Evolutionary conservation across 2,329 filamentous ascomycete species (phyloP), one percentile per base, ranked within the genome.

Genomic region (Verticillium dahliae): DNA sequence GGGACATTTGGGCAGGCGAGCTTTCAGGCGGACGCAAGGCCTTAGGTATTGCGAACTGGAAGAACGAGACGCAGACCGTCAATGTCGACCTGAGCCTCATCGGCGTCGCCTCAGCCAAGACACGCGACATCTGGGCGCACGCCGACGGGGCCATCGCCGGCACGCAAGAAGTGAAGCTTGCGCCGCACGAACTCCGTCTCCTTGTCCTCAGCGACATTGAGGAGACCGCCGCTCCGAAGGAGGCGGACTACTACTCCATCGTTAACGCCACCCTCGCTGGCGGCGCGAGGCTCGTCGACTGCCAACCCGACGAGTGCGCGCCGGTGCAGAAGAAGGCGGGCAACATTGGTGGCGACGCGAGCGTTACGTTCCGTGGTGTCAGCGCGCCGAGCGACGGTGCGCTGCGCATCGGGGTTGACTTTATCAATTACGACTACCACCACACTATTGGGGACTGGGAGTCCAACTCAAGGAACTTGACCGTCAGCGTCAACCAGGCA

Each of bases 341-440:
- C 3, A 67, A 77, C 22, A 69, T 81, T 2, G 68, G 69, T 1
- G 61, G 67, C 0, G 71, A 65, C n/a, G 72, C 76, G 1, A 71
- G 62, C 3, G 72, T 75, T n/a, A 71, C 68, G 0, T 77, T 83
- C 57, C 62, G 69, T 3, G 68, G 68, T 1, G 72, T 77, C 10
- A 64, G 45, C 4, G 67, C 69, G 1, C 64, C 70, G 1, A 72
- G 68, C 0, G 68, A 63, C 4, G 74, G 76, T 1, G 66, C 66
- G 3, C 75, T 78, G 62, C 74, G 79, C 37, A 62, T 83, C 0
- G 78, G 77, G 0, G 68, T 83, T 13, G 78, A 82, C 66, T 83
- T 77, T 56, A 79, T 82, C 69, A 83, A 84, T 69, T 82, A 84
- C 63, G 80, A 83, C 9, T 72, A 81, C 11, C 74, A 76, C 0